A percentile compares a stretch with the other conserved stretches of the same genome.
phyloP scores from a whole-genome alignment of 805 yeast species.

The Citeromyces nyonsensis region DNA sequence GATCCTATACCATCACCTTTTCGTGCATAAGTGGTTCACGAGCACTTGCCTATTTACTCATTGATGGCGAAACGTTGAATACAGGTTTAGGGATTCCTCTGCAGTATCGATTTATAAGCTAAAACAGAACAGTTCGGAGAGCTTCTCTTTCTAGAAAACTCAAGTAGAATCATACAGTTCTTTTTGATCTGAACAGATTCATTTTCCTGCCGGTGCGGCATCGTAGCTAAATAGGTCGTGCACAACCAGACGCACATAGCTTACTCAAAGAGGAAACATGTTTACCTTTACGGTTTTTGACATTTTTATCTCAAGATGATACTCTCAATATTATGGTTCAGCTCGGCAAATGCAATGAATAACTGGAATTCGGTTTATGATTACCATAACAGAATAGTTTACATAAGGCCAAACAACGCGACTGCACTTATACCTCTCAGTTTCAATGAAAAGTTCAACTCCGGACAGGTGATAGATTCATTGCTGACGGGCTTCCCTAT shows the following conservation, averaged over 20 bases:
- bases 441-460: conserved; percentile 9
- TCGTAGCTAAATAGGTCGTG: too few relatives aligned
- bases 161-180: too few relatives aligned
- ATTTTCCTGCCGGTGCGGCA: too few relatives aligned
- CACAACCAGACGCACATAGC: neutral
- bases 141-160: too few relatives aligned
- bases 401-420: conserved; percentile 8
- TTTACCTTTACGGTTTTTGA: neutral
- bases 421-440: conserved; percentile 10
- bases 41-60: too few relatives aligned
- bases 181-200: too few relatives aligned
- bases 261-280: neutral
- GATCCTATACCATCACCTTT: too few relatives aligned
- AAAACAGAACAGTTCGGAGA: too few relatives aligned
- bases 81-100: too few relatives aligned
- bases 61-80: too few relatives aligned
- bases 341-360: neutral
- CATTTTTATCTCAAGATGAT: neutral
- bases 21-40: too few relatives aligned
- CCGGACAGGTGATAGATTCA: conserved; percentile 7
- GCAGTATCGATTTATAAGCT: too few relatives aligned
- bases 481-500: conserved; percentile 7
- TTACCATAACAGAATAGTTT: conserved; percentile 13
- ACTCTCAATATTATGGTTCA: neutral
- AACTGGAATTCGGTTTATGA: conserved; percentile 13